phyloP scores from a whole-genome alignment of 2,329 filamentous ascomycete species.

The Venturiaceae sp. region DNA sequence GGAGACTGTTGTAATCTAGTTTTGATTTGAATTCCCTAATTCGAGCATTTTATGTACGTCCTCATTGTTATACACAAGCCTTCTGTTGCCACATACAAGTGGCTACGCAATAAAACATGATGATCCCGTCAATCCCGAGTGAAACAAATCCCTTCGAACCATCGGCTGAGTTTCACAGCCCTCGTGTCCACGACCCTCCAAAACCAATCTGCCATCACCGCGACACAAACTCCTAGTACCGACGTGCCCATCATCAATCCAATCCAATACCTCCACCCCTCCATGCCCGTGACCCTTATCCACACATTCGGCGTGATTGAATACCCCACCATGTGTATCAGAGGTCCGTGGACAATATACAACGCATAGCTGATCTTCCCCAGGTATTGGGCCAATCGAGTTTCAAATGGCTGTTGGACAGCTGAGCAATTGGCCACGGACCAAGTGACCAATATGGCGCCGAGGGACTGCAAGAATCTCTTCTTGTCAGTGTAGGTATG shows the following conservation, averaged over 20 bases:
- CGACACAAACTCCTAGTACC: constrained; percentile 7
- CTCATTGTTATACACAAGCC: no score
- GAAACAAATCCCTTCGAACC: constrained; percentile 9
- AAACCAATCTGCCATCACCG: constrained; percentile 12
- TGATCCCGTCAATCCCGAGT: background rate
- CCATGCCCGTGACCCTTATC: constrained; percentile 9
- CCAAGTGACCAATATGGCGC: constrained; percentile 1
- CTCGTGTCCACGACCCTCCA: constrained; percentile 11
- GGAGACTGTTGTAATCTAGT: no score
- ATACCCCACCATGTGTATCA: constrained; percentile 13
- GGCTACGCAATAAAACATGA: no score
- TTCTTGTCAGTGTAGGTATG: constrained; percentile 6
- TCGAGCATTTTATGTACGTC: no score
- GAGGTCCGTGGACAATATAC: constrained; percentile 31
- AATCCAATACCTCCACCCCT: background rate
- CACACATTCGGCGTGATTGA: constrained; percentile 9
- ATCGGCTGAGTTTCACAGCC: constrained; percentile 10
- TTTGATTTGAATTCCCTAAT: no score
- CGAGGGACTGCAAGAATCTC: background rate
- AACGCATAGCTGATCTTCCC: constrained; percentile 38
- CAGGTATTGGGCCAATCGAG: constrained; percentile 32
- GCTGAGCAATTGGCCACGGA: constrained; percentile 17
- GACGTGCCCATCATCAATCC: background rate
- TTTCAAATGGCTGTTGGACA: constrained; percentile 32
- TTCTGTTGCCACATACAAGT: no score